Conservation (phyloP, 768 basidiomycete species). For the Tricholoma hemisulphureum region DNA sequence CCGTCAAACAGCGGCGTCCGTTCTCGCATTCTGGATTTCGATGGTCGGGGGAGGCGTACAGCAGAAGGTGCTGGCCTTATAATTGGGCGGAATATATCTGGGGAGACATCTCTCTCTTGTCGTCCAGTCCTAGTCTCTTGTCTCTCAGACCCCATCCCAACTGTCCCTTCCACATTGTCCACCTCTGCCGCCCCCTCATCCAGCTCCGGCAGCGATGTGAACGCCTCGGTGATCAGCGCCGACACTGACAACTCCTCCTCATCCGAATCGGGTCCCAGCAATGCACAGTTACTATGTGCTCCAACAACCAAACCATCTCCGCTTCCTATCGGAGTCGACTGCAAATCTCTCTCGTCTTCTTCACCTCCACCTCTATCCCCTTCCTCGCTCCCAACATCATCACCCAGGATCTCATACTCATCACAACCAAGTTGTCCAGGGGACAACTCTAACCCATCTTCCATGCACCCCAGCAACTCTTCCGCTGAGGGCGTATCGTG, state of each 20-base stretch:
- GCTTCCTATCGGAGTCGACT: no score
- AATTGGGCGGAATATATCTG: background rate
- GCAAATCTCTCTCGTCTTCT: no score
- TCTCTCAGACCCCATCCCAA: background rate
- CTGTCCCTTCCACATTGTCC: background rate
- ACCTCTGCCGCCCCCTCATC: background rate
- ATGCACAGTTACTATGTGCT: no score
- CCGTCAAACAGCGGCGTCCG: background rate
- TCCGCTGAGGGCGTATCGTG: background rate
- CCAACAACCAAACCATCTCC: no score
- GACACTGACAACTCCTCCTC: constrained; percentile 11
- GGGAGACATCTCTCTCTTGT: background rate
- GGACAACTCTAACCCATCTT: background rate
- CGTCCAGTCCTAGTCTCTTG: background rate
- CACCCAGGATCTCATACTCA: no score
- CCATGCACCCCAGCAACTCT: background rate
- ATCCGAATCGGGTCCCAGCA: background rate
- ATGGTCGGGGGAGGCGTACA: no score
- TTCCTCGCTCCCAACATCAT: background rate
- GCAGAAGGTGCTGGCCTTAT: no score
- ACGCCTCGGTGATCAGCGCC: constrained; percentile 6
- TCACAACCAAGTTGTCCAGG: background rate
- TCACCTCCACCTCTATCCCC: background rate
- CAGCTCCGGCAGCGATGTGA: background rate
- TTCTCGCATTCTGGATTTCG: background rate